phyloP scores from a whole-genome alignment of 2,329 filamentous ascomycete genomes.

The Tolypocladium sp. region DNA sequence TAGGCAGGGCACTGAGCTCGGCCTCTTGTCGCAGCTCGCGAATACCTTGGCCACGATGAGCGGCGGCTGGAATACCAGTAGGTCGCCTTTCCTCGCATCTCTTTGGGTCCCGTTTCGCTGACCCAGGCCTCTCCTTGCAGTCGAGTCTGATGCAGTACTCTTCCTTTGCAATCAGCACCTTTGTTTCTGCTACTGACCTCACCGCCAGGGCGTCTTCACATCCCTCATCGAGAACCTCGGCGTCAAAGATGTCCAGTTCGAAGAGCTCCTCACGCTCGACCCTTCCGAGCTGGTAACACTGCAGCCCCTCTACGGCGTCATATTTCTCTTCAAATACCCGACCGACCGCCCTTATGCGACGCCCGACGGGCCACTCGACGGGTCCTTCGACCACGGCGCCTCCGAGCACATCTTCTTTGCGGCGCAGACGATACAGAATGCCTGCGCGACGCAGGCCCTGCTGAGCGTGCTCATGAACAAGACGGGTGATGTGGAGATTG shows the following conservation, averaged over 20 bases:
- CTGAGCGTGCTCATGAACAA: slow-evolving; percentile 89
- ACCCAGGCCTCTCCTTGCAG: slow-evolving; percentile 22
- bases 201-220: slow-evolving; percentile 77
- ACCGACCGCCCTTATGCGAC: slow-evolving; percentile 55
- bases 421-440: slow-evolving; percentile 95
- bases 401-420: slow-evolving; percentile 84
- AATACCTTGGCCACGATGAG: slow-evolving; percentile 42
- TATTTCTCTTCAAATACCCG: slow-evolving; percentile 97
- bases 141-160: slow-evolving; percentile 89
- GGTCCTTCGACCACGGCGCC: slow-evolving; percentile 68
- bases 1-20: background rate
- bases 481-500: slow-evolving; percentile 60
- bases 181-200: background rate
- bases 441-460: slow-evolving; percentile 92
- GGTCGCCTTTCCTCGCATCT: slow-evolving; percentile 15
- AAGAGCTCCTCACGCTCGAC: slow-evolving; percentile 88
- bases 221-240: slow-evolving; percentile 87
- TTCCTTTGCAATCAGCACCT: slow-evolving; percentile 2
- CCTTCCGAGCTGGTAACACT: slow-evolving; percentile 61
- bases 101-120: background rate
- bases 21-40: background rate
- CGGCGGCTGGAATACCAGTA: slow-evolving; percentile 90
- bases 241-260: slow-evolving; percentile 89
- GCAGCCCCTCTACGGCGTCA: slow-evolving; percentile 83
- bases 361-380: slow-evolving; percentile 64